Evolutionary conservation across 768 basidiomycete genomes (phyloP), one percentile per base, ranked within the genome.

Genomic region (Pseudohyphozyma bogoriensis): DNA sequence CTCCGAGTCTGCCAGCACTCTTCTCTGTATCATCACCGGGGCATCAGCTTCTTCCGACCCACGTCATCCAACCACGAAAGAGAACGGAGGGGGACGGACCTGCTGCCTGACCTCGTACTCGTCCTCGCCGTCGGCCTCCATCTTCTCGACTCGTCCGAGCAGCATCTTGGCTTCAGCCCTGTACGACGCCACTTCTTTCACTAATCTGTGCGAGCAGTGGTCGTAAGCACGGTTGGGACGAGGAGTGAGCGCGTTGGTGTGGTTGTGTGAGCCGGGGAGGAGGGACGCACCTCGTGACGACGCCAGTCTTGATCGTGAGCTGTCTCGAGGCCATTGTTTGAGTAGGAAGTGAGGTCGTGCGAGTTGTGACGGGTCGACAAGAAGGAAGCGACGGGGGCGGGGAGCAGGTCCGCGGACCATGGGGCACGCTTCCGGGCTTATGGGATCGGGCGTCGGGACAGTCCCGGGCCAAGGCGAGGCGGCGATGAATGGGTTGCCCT

Each of bases 241-340:
- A 39, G 4, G 52, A 10, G 52, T n/a, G 35, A 37, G 51, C 10
- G 22, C 3, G 35, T 18, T 22, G 22, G 26, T 20, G 33, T 31
- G 56, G 26, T 40, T n/a, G n/a, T n/a, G n/a, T n/a, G n/a, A n/a
- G 61, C n/a, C n/a, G n/a, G 46, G 42, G 67, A 45, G 51, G 64
- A 63, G 58, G 40, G 36, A 66, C 76, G 68, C 66, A 88, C 87
- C 87, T 78, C 72, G 78, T 80, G 50, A 81, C 80, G 42, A 77
- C 80, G 32, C 82, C 82, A 9, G 82, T 69, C 76, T 87, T 88
- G 77, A 89, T 89, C 74, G 81, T 85, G 63, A 90, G 80, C 68
- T 87, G 85, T 55, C 81, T 80, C 53, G 78, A 51, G 15, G 59
- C 29, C 44, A 33, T 40, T n/a, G n/a, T n/a, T n/a, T n/a, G n/a